A percentile compares a stretch with the other conserved stretches of the same genome.
These are phyloP conservation scores for Didymella exigua DNA, from an alignment of 2,329 filamentous ascomycete genomes.

Conservation along the genomic window DNA sequence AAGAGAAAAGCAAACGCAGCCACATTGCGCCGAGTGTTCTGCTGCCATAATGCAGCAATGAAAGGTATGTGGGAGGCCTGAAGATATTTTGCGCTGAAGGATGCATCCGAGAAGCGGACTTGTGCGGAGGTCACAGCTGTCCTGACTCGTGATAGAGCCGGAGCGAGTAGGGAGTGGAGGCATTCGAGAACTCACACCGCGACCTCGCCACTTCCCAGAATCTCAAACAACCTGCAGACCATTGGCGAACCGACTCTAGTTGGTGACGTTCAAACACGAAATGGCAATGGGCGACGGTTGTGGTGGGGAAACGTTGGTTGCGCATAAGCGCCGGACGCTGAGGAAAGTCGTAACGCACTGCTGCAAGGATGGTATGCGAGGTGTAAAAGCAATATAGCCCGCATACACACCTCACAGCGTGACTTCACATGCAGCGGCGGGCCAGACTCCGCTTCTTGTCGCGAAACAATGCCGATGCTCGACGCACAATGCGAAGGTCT, in stretches of 20 bases:
- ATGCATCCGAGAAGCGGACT: neutral
- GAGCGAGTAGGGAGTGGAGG: neutral
- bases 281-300: neutral
- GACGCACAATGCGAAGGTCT: neutral
- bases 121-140: neutral
- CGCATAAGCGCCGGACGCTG: slow-evolving; percentile 31
- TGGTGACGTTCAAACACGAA: neutral
- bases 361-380: slow-evolving; percentile 21
- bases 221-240: neutral
- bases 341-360: slow-evolving; percentile 13
- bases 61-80: neutral
- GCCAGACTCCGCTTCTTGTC: slow-evolving; percentile 2
- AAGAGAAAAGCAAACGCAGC: slow-evolving; percentile 11
- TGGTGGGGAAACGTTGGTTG: slow-evolving; percentile 22
- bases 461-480: neutral
- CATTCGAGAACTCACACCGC: neutral
- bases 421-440: slow-evolving; percentile 17
- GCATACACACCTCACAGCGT: slow-evolving; percentile 21
- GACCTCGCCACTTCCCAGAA: neutral
- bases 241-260: neutral
- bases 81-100: neutral
- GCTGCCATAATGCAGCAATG: neutral
- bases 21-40: slow-evolving; percentile 7
- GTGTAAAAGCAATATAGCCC: slow-evolving; percentile 23
- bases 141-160: neutral